Base-by-base conservation (phyloP, 176 grass and related monocot genomes). In the Carex littledalei region DNA sequence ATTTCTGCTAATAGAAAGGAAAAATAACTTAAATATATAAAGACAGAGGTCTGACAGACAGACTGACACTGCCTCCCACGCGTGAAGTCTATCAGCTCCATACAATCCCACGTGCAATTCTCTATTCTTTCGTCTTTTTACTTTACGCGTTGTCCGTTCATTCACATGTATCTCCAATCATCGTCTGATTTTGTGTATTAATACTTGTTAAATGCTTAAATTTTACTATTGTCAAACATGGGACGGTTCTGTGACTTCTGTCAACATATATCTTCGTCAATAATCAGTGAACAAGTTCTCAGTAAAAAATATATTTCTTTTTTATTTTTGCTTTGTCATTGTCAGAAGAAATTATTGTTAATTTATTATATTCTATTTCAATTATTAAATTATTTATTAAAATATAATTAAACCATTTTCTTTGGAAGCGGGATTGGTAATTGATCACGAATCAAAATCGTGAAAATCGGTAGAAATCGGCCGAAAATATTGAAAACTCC, bases 91-190 rank as follows among this genome's bases (percentile, higher is more conserved):
- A n/a, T 65, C 11, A n/a, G 17, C 57, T 21, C 57, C 58, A 64
- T 47, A 81, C 78, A 81, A 83, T 13, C 12, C 80, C 80, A 83
- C 80, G 80, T 83, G 61, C 62, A 10, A 45, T 53, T 82, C 80
- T 64, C 3, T 81, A 26, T 63, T 82, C 18, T 47, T 82, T 82
- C 9, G 18, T 65, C 41, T 66, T 66, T 83, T 83, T 65, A 9
- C 61, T 83, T 66, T 67, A 65, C 67, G 21, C 62, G 12, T 83
- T 83, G 80, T 83, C 62, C 26, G 13, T 50, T 83, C 62, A 22
- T 64, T 83, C 41, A 21, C 57, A 45, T 63, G 32, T 43, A 43
- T 54, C 12, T 52, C 16, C 72, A 81, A 54, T 63, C 18, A 63
- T 63, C 37, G 5, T 81, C 34, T 37, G 59, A 32, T 80, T 24